A percentile compares a stretch with the other conserved stretches of the same genome.
phyloP scores from a whole-genome alignment of 495 filamentous ascomycete genomes.

The Penicillium bialowiezense region DNA sequence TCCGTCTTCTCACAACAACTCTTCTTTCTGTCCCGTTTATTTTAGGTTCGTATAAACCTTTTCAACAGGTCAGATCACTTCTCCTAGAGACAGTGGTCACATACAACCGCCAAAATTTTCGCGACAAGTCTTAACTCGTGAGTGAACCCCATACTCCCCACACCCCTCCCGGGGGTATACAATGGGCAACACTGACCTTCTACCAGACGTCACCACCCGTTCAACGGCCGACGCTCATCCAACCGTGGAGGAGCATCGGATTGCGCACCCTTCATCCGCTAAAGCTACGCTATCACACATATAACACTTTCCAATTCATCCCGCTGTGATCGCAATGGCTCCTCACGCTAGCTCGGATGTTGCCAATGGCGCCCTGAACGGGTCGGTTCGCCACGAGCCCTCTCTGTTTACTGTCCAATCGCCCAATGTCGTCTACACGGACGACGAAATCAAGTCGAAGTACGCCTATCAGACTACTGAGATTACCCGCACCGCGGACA shows the following conservation, averaged over 20 bases:
- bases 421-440: slow-evolving; percentile 88
- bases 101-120: slow-evolving; percentile 51
- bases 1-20: slow-evolving; percentile 1
- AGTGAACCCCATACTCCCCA: slow-evolving; percentile 16
- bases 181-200: slow-evolving; percentile 13
- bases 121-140: slow-evolving; percentile 50
- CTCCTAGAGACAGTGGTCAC: slow-evolving; percentile 40
- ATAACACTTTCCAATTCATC: slow-evolving; percentile 22
- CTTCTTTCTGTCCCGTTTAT: not conserved
- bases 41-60: slow-evolving; percentile 36
- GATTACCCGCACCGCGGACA: slow-evolving; percentile 67
- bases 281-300: slow-evolving; percentile 25
- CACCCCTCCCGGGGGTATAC: too few relatives aligned
- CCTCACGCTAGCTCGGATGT: slow-evolving; percentile 77
- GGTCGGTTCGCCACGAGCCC: slow-evolving; percentile 51
- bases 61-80: slow-evolving; percentile 42
- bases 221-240: slow-evolving; percentile 94
- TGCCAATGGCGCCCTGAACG: slow-evolving; percentile 70
- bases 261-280: slow-evolving; percentile 63
- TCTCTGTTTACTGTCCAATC: slow-evolving; percentile 81
- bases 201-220: slow-evolving; percentile 87
- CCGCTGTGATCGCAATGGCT: slow-evolving; percentile 64
- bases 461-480: slow-evolving; percentile 95
- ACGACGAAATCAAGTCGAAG: slow-evolving; percentile 83
- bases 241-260: slow-evolving; percentile 85